Base-by-base conservation (phyloP, 495 filamentous ascomycete genomes). In the Lepraria neglecta region DNA sequence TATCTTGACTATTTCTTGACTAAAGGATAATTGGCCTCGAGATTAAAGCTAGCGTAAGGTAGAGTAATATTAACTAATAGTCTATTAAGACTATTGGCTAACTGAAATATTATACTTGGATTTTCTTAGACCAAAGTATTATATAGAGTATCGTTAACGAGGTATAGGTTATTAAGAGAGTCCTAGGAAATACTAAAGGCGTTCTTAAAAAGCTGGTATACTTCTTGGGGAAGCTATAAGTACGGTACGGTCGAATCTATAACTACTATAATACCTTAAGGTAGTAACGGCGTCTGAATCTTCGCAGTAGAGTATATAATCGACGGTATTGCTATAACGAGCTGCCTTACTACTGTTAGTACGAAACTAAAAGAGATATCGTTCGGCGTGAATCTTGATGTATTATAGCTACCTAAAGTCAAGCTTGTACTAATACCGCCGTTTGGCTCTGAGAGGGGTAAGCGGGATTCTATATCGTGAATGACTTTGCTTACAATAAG, bases 351-450 rank as follows among this genome's bases (percentile, higher is more conserved):
- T n/a, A n/a, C n/a, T n/a, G n/a, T n/a, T n/a, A n/a, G n/a, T n/a
- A n/a, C n/a, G n/a, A n/a, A n/a, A n/a, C n/a, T n/a, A n/a, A n/a
- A n/a, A n/a, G n/a, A n/a, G n/a, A 80, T 19, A 61, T 59, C 45
- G 44, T 56, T 12, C 6, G 75, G 71, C 5, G 67, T 67, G 62
- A 82, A 79, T 27, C 78, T 68, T 2, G 78, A 76, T 3, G 71
- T 62, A 66, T 84, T 80, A 64, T 82, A 84, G 7, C 82, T 81
- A 28, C 80, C 81, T 42, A 84, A 75, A 14, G 80, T 80, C 28
- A 83, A 67, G 51, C 77, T 78, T 15, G 31, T 40, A 76, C n/a
- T n/a, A n/a, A n/a, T n/a, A n/a, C n/a, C n/a, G n/a, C n/a, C n/a
- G n/a, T n/a, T n/a, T n/a, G n/a, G n/a, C n/a, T n/a, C n/a, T n/a